A percentile compares a stretch with the other conserved stretches of the same genome.
Evolutionary conservation across 768 basidiomycete genomes (phyloP).

Genomic region (Chalciporus piperatus): DNA sequence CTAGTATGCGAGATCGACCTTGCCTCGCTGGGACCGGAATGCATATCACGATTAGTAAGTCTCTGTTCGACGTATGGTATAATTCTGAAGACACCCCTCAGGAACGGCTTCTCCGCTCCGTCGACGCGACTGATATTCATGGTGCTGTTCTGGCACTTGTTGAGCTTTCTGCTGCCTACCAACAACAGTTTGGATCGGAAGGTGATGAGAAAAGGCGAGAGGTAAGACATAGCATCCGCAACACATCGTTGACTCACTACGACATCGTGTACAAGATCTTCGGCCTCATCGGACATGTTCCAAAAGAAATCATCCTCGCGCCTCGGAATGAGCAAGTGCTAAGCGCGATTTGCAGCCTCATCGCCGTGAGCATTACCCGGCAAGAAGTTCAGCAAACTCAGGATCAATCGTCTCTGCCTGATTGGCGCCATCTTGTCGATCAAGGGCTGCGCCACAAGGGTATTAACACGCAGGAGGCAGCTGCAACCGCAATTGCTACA

Average conservation of each 20-base stretch:
- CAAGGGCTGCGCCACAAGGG: constrained; percentile 67
- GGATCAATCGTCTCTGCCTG: constrained; percentile 43
- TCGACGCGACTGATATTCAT: constrained; percentile 72
- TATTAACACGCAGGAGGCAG: constrained; percentile 68
- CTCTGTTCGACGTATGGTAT: constrained; percentile 5
- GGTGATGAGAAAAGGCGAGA: constrained; percentile 39
- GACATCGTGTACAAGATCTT: constrained; percentile 54
- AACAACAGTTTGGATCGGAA: constrained; percentile 27
- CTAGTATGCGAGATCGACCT: constrained; percentile 65
- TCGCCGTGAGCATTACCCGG: constrained; percentile 62
- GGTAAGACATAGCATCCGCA: constrained; percentile 33
- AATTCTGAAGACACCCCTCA: constrained; percentile 29
- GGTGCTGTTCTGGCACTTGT: constrained; percentile 75
- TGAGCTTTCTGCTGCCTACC: constrained; percentile 67
- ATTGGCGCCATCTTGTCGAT: constrained; percentile 72
- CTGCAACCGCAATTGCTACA: constrained; percentile 65
- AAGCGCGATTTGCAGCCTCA: constrained; percentile 66
- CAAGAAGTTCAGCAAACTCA: constrained; percentile 44
- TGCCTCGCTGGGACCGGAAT: constrained; percentile 44
- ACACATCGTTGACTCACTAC: constrained; percentile 4
- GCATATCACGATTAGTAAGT: constrained; percentile 55
- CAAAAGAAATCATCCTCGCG: constrained; percentile 57
- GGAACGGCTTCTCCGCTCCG: constrained; percentile 56
- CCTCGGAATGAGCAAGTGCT: constrained; percentile 71
- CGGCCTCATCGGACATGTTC: constrained; percentile 49